A percentile compares a stretch with the other conserved stretches of the same genome.
Evolutionary conservation across 2,329 filamentous ascomycete species (phyloP).

Genomic region (Myriangium duriaei): DNA sequence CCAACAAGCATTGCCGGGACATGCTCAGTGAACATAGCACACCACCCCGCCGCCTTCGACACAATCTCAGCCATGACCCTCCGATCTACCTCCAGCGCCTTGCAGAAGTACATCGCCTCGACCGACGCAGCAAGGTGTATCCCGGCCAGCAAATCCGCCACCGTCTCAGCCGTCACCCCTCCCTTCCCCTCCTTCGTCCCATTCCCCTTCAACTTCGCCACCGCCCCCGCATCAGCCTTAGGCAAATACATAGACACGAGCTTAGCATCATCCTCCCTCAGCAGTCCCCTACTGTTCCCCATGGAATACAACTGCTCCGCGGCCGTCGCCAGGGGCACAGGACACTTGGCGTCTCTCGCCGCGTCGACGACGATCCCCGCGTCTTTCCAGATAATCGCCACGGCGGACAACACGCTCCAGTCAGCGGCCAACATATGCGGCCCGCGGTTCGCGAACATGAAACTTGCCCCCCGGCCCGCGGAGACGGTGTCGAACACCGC

Average conservation of each 20-base stretch:
- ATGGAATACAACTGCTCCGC: constrained; percentile 55
- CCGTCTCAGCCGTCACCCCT: constrained; percentile 22
- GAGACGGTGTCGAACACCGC: constrained; percentile 38
- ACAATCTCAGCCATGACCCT: constrained; percentile 35
- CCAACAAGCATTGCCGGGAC: constrained; percentile 24
- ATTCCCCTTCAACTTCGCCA: constrained; percentile 24
- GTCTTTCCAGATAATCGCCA: constrained; percentile 37
- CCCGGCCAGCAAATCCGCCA: constrained; percentile 30
- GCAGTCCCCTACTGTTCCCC: constrained; percentile 42
- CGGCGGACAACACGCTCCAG: constrained; percentile 32
- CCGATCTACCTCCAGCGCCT: constrained; percentile 32
- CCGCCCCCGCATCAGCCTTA: constrained; percentile 16
- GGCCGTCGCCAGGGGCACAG: constrained; percentile 46
- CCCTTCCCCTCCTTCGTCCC: constrained; percentile 14
- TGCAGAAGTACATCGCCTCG: constrained; percentile 37
- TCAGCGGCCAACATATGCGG: constrained; percentile 41
- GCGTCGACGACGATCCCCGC: constrained; percentile 55
- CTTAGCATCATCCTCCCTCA: constrained; percentile 42
- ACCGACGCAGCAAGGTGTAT: constrained; percentile 38
- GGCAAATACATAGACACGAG: constrained; percentile 42
- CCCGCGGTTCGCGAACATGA: constrained; percentile 47
- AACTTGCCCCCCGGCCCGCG: constrained; percentile 28
- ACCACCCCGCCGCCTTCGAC: constrained; percentile 35
- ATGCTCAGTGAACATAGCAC: constrained; percentile 30
- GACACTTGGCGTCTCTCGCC: constrained; percentile 45